A percentile compares a stretch with the other conserved stretches of the same genome.
phyloP scores from a whole-genome alignment of 2,329 filamentous ascomycete species.

The Talaromyces sp. region DNA sequence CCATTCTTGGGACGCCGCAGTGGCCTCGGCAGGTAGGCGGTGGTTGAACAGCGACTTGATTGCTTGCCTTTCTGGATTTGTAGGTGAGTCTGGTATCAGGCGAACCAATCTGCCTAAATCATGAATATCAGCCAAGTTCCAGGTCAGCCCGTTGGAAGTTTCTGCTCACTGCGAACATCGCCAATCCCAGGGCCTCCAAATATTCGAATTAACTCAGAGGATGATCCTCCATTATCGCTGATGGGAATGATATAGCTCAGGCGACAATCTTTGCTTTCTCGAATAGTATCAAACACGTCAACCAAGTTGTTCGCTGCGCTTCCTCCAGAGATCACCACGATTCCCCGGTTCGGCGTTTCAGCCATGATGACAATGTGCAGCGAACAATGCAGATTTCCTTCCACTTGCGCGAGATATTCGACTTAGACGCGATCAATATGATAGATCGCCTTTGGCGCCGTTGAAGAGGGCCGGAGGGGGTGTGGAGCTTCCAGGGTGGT shows the following conservation, averaged over 20 bases:
- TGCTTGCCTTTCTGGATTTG: conserved; percentile 67
- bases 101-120: conserved; percentile 81
- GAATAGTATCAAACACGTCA: conserved; percentile 76
- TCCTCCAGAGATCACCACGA: conserved; percentile 88
- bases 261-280: conserved; percentile 65
- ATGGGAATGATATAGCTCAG: conserved; percentile 91
- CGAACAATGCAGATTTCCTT: no score
- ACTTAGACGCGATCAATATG: no score
- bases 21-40: conserved; percentile 67
- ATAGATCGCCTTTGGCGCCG: no score
- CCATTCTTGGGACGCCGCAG: conserved; percentile 75
- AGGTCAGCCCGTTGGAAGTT: not conserved
- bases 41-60: conserved; percentile 88
- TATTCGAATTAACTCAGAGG: conserved; percentile 88
- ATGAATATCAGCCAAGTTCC: conserved; percentile 9
- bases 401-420: no score
- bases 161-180: conserved; percentile 72
- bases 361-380: not conserved
- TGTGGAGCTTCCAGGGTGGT: no score
- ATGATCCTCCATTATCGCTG: conserved; percentile 92
- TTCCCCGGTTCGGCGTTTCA: conserved; percentile 49
- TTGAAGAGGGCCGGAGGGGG: no score
- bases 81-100: conserved; percentile 71
- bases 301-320: conserved; percentile 94
- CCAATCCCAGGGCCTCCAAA: conserved; percentile 90